A percentile compares a stretch with the other conserved stretches of the same genome.
These are phyloP conservation scores for Euphorbia celastroides DNA, from an alignment of 441 rosid genomes.

Conservation along the genomic window DNA sequence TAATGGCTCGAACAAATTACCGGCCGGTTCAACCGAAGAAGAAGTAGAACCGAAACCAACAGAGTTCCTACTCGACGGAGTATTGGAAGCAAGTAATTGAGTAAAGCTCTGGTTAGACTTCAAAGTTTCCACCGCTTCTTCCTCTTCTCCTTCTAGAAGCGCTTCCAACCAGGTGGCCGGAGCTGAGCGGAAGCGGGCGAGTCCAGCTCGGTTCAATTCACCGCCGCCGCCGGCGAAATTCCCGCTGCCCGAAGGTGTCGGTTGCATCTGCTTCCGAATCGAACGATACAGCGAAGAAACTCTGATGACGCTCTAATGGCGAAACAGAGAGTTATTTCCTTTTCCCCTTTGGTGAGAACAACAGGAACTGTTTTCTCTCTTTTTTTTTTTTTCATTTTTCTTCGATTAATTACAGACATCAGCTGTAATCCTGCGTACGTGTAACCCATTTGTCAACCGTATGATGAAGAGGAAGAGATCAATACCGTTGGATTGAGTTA, in stretches of 20 bases:
- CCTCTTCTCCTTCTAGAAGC: conserved; percentile 51
- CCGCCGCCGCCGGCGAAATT: conserved; percentile 26
- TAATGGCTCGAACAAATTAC: conserved; percentile 3
- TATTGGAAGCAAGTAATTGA: conserved; percentile 35
- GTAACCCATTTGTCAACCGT: neutral
- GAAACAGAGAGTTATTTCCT: neutral
- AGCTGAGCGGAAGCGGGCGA: conserved; percentile 65
- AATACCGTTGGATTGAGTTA: neutral
- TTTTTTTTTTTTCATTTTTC: neutral
- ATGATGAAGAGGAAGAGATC: neutral
- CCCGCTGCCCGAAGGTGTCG: conserved; percentile 32
- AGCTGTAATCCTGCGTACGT: neutral
- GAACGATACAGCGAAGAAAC: conserved; percentile 11
- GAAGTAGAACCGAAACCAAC: conserved; percentile 11
- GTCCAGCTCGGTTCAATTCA: conserved; percentile 44
- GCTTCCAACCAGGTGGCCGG: conserved; percentile 80
- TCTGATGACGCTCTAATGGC: conserved; percentile 17
- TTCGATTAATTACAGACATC: neutral
- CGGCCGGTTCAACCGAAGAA: conserved; percentile 29
- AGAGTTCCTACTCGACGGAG: conserved; percentile 21
- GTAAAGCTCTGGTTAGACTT: conserved; percentile 53
- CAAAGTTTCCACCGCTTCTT: conserved; percentile 55
- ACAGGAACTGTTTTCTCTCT: neutral
- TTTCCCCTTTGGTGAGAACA: neutral
- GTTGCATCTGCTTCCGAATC: conserved; percentile 47